These are phyloP conservation scores for Eremochloa ophiuroides DNA, from an alignment of 176 grass and related monocot genomes.

Conservation along the genomic window DNA sequence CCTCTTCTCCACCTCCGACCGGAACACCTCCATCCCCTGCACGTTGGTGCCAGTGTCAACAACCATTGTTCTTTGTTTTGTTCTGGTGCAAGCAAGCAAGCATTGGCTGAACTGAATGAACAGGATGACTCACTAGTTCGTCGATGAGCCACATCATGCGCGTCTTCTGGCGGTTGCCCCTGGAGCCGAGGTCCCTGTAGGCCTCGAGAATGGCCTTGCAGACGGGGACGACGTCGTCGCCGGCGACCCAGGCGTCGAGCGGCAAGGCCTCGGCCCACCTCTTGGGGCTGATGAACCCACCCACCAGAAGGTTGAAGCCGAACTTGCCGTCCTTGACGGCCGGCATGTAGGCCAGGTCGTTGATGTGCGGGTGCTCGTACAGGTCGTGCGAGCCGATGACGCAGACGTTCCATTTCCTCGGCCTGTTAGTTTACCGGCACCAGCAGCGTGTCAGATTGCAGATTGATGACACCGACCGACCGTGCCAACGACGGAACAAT, in stretches of 20 bases:
- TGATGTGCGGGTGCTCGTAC: slow-evolving; percentile 95
- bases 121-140: slow-evolving; percentile 54
- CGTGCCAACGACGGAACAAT: not conserved
- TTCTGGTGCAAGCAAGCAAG: no score
- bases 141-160: slow-evolving; percentile 99
- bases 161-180: slow-evolving; percentile 85
- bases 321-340: slow-evolving; percentile 67
- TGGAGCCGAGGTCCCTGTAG: slow-evolving; percentile 71
- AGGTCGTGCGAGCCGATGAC: slow-evolving; percentile 82
- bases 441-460: not conserved
- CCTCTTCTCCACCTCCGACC: slow-evolving; percentile 79
- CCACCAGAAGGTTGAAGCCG: slow-evolving; percentile 91
- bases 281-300: slow-evolving; percentile 93
- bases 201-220: slow-evolving; percentile 77
- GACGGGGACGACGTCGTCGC: slow-evolving; percentile 54
- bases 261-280: slow-evolving; percentile 79
- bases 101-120: no score
- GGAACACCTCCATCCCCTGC: slow-evolving; percentile 76
- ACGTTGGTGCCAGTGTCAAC: no score
- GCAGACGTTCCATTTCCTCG: slow-evolving; percentile 92
- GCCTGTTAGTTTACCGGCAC: slow-evolving; percentile 21
- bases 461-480: not conserved
- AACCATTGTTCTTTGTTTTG: no score
- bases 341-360: slow-evolving; percentile 86
- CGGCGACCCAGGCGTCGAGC: slow-evolving; percentile 79